These are phyloP conservation scores for Coemansia sp. DNA, from an alignment of 192 early-diverging fungal species.

Conservation along the genomic window DNA sequence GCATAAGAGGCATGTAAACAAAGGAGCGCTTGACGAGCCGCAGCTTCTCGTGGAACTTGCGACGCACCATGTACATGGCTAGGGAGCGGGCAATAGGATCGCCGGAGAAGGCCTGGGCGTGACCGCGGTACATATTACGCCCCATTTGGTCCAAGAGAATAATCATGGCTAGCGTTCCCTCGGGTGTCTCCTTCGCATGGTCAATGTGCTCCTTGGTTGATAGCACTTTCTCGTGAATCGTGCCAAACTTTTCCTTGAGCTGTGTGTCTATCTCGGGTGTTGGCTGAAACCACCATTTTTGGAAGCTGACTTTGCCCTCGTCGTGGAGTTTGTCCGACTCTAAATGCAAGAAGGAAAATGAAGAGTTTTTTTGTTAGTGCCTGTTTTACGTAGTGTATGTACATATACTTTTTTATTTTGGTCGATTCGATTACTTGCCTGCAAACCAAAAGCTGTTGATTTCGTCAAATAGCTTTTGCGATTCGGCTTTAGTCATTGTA, in stretches of 20 bases:
- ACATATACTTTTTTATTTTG: too few relatives aligned
- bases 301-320: slow-evolving; percentile 42
- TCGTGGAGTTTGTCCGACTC: slow-evolving; percentile 51
- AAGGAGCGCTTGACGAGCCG: slow-evolving; percentile 58
- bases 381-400: too few relatives aligned
- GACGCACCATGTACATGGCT: slow-evolving; percentile 55
- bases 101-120: slow-evolving; percentile 57
- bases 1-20: slow-evolving; percentile 66
- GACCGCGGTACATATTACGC: slow-evolving; percentile 65
- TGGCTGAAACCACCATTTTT: slow-evolving; percentile 55
- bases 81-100: slow-evolving; percentile 59
- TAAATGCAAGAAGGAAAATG: not conserved
- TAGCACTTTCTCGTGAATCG: slow-evolving; percentile 13
- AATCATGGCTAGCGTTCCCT: slow-evolving; percentile 53
- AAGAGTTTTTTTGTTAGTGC: too few relatives aligned
- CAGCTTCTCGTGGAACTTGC: slow-evolving; percentile 56
- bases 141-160: slow-evolving; percentile 67
- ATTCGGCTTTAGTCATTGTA: slow-evolving; percentile 24
- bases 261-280: slow-evolving; percentile 32
- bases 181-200: slow-evolving; percentile 38
- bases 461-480: slow-evolving; percentile 37
- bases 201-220: slow-evolving; percentile 35
- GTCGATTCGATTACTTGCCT: not conserved
- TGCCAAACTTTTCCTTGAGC: slow-evolving; percentile 31
- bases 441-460: slow-evolving; percentile 53